Conservation (phyloP, 768 basidiomycete genomes). For the Crepidotus variabilis region DNA sequence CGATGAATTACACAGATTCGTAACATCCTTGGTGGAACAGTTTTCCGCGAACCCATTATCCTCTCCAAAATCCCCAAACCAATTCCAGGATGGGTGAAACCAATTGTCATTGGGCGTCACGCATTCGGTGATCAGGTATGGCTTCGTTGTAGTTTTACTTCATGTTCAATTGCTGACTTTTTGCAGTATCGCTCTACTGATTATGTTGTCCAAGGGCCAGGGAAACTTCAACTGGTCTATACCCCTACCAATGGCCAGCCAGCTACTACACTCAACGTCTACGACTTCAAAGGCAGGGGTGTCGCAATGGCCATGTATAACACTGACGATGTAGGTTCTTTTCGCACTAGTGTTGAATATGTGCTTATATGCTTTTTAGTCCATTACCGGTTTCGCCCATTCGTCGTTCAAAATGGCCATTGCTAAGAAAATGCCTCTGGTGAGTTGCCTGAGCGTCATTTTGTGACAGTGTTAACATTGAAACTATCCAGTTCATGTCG, state of each 20-base stretch:
- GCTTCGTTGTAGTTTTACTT: background rate
- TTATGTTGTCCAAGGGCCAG: slow-evolving; percentile 85
- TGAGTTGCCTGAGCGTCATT: slow-evolving; percentile 18
- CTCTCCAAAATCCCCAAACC: slow-evolving; percentile 87
- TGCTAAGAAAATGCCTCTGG: slow-evolving; percentile 71
- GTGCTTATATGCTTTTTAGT: slow-evolving; percentile 36
- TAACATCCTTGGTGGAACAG: slow-evolving; percentile 96
- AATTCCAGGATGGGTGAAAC: slow-evolving; percentile 95
- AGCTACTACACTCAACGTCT: slow-evolving; percentile 73
- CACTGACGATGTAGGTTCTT: slow-evolving; percentile 72
- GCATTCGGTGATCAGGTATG: slow-evolving; percentile 93
- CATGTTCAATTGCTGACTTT: background rate
- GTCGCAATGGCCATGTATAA: slow-evolving; percentile 99
- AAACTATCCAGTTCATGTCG: slow-evolving; percentile 75
- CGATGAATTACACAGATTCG: slow-evolving; percentile 57
- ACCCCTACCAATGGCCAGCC: slow-evolving; percentile 76
- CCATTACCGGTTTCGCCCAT: slow-evolving; percentile 94
- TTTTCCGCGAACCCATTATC: slow-evolving; percentile 98
- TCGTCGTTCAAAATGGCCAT: slow-evolving; percentile 97
- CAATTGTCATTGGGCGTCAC: slow-evolving; percentile 95
- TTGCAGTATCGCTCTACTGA: slow-evolving; percentile 89
- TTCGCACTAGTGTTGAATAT: background rate
- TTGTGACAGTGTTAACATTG: background rate
- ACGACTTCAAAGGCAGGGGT: slow-evolving; percentile 89
- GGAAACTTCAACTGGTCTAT: slow-evolving; percentile 91